Base-by-base conservation (phyloP, 2,329 filamentous ascomycete genomes). In the Xylaria sp. region DNA sequence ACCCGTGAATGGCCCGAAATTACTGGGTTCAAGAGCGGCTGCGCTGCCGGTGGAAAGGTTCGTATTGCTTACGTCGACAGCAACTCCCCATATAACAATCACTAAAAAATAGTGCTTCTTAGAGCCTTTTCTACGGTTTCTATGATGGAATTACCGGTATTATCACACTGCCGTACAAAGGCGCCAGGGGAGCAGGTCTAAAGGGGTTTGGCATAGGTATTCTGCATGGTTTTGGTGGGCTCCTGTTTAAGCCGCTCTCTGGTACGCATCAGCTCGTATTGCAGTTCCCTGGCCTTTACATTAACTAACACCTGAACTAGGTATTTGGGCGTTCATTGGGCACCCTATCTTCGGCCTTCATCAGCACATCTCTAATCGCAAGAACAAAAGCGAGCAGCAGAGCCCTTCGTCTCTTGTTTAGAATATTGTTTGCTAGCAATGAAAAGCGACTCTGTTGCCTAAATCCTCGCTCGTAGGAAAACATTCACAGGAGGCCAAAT, bases 81-180 rank as follows among this genome's bases (percentile, higher is more conserved):
- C 17, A 19, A 15, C 7, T 19, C 17, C n/a, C 13, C 15, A 33
- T 13, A 10, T 4, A 2, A 23, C 35, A 1, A 7, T 25, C 10
- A n/a, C 27, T 60, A n/a, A 60, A 17, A 23, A 5, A 1, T 6
- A 2, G 0, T 13, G 11, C 3, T 46, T 1, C 6, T n/a, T 17
- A 51, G 52, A 51, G 52, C 25, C 17, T 60, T 3, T 8, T 60
- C 8, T 60, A 60, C 15, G 58, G 58, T 3, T 51, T 60, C 58
- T 60, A 60, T 13, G 58, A 60, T 40, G 58, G 58, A 4, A 56
- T 60, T n/a, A 60, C 58, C 1, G 58, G 58, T 10, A 35, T 60
- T 29, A 44, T 51, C 10, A 51, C 11, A 21, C 29, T 55, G 19
- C 58, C 58, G 13, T 55, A 55, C 10, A 60, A 46, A n/a, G 58